Evolutionary conservation across 1,284 basidiomycete genomes (phyloP), one percentile per base, ranked within the genome.

Genomic region (Kalmanozyma brasiliensis): DNA sequence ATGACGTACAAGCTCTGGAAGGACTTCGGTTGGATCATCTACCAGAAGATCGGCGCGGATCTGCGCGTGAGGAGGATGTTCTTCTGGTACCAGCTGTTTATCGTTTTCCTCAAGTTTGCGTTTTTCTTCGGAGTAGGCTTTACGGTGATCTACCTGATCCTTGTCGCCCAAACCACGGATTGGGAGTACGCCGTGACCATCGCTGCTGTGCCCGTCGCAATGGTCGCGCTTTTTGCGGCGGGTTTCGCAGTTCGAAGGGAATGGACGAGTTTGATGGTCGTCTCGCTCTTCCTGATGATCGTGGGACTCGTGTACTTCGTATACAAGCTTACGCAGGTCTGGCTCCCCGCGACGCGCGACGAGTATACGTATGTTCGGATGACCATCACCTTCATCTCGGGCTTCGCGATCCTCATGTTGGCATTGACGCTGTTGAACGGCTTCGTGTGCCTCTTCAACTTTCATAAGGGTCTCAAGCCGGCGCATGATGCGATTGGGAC

Each of bases 21-120:
- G 20, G 77, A 78, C n/a, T 78, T 75, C 30, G 77, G 75, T 41
- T 78, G 77, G 77, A 36, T 62, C 44, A 65, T 78, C 37, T 78
- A 78, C 51, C 72, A 74, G 29, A 73, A 72, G 66, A 77, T 77
- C 30, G 76, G 75, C 1, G 76, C 76, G 5, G 70, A 76, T 49
- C 52, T 77, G 24, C 32, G 40, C 19, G 64, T 73, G 30, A 38
- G 76, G 20, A 60, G 53, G 19, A 67, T 73, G 63, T 77, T 71
- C 46, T 52, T 78, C 34, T 68, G 60, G 56, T 78, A 78, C 44
- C 75, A 78, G 55, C 45, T 75, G n/a, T 77, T 75, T 26, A 72
- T 76, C 55, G 73, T 75, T 23, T 64, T 77, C 38, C 58, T 78
- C 59, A 78, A 78, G 56, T 78, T 77, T 40, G 35, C 55, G 36